These are phyloP conservation scores for Paecilomyces formosus DNA, from an alignment of 2,329 filamentous ascomycete genomes.

Conservation along the genomic window DNA sequence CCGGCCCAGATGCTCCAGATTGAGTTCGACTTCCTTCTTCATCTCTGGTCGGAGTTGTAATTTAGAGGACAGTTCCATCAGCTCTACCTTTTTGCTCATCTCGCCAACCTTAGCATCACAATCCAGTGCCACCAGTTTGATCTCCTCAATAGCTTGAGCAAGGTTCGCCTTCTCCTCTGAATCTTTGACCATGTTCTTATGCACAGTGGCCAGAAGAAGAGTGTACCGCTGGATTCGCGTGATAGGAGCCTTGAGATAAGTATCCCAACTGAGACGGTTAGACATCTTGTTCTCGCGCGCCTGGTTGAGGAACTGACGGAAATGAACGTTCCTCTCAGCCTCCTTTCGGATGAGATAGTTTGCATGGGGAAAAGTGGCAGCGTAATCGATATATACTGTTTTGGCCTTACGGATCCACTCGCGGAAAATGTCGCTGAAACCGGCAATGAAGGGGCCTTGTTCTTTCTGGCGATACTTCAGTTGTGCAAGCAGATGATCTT, in stretches of 20 bases:
- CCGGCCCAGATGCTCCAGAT: slow-evolving; percentile 87
- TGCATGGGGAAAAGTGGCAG: slow-evolving; percentile 76
- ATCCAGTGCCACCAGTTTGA: slow-evolving; percentile 79
- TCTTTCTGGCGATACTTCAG: slow-evolving; percentile 96
- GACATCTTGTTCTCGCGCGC: slow-evolving; percentile 72
- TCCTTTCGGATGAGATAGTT: slow-evolving; percentile 78
- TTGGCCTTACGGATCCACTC: slow-evolving; percentile 98
- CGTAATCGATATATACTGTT: slow-evolving; percentile 84
- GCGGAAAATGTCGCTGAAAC: slow-evolving; percentile 94
- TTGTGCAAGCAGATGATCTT: slow-evolving; percentile 83
- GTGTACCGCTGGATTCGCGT: slow-evolving; percentile 87
- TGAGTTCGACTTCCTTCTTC: slow-evolving; percentile 72
- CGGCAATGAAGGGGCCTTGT: slow-evolving; percentile 87
- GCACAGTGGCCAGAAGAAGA: slow-evolving; percentile 71
- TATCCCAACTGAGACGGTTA: slow-evolving; percentile 83
- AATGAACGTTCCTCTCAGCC: slow-evolving; percentile 73
- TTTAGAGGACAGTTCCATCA: slow-evolving; percentile 76
- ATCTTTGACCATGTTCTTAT: slow-evolving; percentile 75
- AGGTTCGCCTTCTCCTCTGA: slow-evolving; percentile 86
- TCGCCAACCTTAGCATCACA: slow-evolving; percentile 91
- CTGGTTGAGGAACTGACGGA: slow-evolving; percentile 76
- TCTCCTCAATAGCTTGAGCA: slow-evolving; percentile 78
- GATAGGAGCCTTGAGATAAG: slow-evolving; percentile 87
- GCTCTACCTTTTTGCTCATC: slow-evolving; percentile 80
- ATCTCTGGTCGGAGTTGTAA: slow-evolving; percentile 81